Base-by-base conservation (phyloP, 305 asterid species). In the Plantago coronopus region DNA sequence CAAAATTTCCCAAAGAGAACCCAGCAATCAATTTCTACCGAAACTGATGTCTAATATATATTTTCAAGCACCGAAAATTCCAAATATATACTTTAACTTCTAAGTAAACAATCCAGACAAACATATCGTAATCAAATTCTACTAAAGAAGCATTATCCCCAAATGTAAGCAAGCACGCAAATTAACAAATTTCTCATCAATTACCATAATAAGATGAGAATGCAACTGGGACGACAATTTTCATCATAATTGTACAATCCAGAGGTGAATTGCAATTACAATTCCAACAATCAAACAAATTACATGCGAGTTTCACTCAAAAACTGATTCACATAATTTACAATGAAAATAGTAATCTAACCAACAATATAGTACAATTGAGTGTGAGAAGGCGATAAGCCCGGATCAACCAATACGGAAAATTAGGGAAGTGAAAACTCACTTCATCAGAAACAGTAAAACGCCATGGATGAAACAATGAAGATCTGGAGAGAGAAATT, bases 401-500 rank as follows among this genome's bases (percentile, higher is more conserved):
- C 7, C 4, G 5, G 38, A 25, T 25, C 29, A 25, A 25, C 3
- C 29, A 31, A 31, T 31, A 3, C 8, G 38, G 38, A 31, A 6
- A 31, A 34, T 34, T 34, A 34, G 40, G 9, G 12, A 9, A 71
- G 55, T 50, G 66, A 72, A 12, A 53, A 51, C 76, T 66, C 72
- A 72, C 86, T 78, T 64, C 45, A 66, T 12, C 46, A 54, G 65
- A 64, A 68, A 73, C 64, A 50, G 64, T 20, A 55, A 57, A 62
- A 67, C 76, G 74, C 67, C 70, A 70, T 55, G 23, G 42, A 21
- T 53, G 48, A 44, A 51, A 55, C 59, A 66, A 54, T 29, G 57
- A 81, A 54, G 76, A 70, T 76, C 81, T 66, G 68, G 74, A n/a
- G n/a, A n/a, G n/a, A n/a, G n/a, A 68, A 17, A 56, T 56, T 7